Conservation (phyloP, 2,329 filamentous ascomycete genomes). For the Amesomyces nigricolor region DNA sequence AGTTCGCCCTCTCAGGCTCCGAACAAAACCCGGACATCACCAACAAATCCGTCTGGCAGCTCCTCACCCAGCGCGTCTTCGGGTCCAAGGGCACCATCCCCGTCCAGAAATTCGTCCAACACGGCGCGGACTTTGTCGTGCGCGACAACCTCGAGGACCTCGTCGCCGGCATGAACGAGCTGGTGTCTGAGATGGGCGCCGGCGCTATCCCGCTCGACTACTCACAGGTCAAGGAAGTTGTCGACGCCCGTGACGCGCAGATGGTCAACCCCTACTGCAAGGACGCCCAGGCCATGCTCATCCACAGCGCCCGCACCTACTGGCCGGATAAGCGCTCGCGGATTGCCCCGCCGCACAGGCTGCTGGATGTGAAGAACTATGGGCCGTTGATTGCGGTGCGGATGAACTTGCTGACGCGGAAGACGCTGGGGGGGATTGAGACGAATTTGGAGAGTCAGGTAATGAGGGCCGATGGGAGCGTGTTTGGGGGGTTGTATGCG, state of each 20-base stretch:
- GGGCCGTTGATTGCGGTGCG: constrained; percentile 56
- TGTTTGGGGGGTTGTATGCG: constrained; percentile 52
- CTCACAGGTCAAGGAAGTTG: constrained; percentile 39
- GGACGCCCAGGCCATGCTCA: constrained; percentile 57
- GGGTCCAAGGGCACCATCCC: constrained; percentile 46
- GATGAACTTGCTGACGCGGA: constrained; percentile 56
- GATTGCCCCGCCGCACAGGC: constrained; percentile 47
- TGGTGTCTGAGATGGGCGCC: constrained; percentile 37
- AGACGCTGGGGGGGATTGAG: constrained; percentile 56
- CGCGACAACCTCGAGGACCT: constrained; percentile 51
- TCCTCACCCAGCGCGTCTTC: constrained; percentile 46
- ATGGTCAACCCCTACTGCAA: constrained; percentile 53
- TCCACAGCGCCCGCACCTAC: constrained; percentile 51
- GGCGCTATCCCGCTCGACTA: constrained; percentile 45
- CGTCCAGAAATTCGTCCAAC: constrained; percentile 54
- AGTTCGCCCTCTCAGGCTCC: constrained; percentile 57
- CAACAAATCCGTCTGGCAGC: constrained; percentile 49
- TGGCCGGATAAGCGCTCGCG: constrained; percentile 49
- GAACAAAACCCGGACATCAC: constrained; percentile 60
- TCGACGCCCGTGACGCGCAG: constrained; percentile 51
- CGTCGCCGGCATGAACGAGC: constrained; percentile 53
- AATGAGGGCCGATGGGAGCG: constrained; percentile 42
- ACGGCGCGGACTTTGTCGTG: constrained; percentile 56
- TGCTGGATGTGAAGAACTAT: constrained; percentile 47
- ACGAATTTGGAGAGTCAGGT: constrained; percentile 53